A percentile compares a stretch with the other conserved stretches of the same genome.
These are phyloP conservation scores for Metarhizium brunneum DNA, from an alignment of 2,329 filamentous ascomycete genomes.

Conservation along the genomic window DNA sequence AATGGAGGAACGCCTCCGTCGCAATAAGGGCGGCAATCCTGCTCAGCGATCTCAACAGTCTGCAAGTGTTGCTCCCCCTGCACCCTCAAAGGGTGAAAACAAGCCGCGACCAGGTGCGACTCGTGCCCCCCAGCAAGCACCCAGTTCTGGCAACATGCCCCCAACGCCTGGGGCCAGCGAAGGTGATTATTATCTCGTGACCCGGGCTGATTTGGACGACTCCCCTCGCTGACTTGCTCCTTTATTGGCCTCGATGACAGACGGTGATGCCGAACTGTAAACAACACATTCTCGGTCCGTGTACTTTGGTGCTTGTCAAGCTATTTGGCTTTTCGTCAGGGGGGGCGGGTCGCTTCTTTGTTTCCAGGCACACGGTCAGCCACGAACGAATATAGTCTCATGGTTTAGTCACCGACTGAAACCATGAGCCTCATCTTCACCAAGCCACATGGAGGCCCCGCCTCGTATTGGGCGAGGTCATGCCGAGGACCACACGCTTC, in stretches of 20 bases:
- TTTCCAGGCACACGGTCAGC: not conserved
- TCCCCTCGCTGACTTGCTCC: constrained; percentile 1
- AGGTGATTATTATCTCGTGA: constrained; percentile 45
- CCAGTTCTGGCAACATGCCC: constrained; percentile 47
- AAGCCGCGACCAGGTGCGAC: constrained; percentile 46
- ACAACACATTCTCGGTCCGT: not conserved
- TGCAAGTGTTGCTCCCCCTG: constrained; percentile 6
- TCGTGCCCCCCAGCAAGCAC: constrained; percentile 40
- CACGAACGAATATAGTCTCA: not conserved
- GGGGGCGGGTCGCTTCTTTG: not conserved
- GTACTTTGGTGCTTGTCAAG: not conserved
- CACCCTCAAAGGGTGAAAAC: constrained; percentile 18
- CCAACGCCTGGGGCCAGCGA: constrained; percentile 52
- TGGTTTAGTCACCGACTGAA: not conserved
- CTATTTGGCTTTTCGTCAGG: not conserved
- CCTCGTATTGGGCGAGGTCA: not conserved
- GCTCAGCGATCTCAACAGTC: constrained; percentile 8
- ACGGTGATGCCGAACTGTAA: constrained; percentile 28
- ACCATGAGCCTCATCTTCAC: not conserved
- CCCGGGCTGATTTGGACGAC: constrained; percentile 15
- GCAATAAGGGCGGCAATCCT: constrained; percentile 14
- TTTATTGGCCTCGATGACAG: constrained; percentile 13
- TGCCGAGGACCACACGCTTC: not conserved
- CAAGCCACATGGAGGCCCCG: not conserved
- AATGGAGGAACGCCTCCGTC: constrained; percentile 68